Base-by-base conservation (phyloP, 768 basidiomycete genomes). In the Lentinula boryana region DNA sequence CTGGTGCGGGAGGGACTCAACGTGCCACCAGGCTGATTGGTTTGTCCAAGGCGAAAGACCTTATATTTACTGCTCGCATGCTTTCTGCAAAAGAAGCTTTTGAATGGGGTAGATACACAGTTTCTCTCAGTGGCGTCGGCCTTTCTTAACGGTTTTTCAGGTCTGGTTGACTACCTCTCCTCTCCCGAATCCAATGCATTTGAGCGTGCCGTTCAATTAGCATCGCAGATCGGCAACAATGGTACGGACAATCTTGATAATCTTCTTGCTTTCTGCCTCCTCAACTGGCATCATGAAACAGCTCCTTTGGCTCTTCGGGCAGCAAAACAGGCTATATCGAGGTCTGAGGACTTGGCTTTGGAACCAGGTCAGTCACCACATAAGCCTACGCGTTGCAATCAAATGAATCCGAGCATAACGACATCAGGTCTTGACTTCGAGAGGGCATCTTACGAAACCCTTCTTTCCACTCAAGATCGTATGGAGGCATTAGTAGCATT, bases 1-100 rank as follows among this genome's bases (percentile, higher is more conserved):
- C 93, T 15, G 93, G 93, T 51, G 93, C 92, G 21, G 93, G 93
- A 3, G 93, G 93, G 5, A 95, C 93, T 1, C 93, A 95, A 66
- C 82, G 93, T 32, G 82, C 86, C 4, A 83, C 91, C 3, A 84
- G 93, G 32, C 73, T 95, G 15, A 71, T 95, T 38, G 93, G 93
- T 3, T 71, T 87, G 33, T 80, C 92, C 35, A 89, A 84, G 70
- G 89, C 93, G 5, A 95, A 95, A 70, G 88, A 91, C 65, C 75
- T 95, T 23, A 92, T 95, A 52, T 95, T 90, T 71, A 93, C 91
- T 16, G 90, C 86, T 21, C 83, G 87, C 5, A 76, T 81, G 67
- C 68, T 95, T 65, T 82, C 76, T 12, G 90, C 91, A 0, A 33
- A 68, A 5, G 84, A 94, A 65, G 91, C 93, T 8, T 72, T 83